Evolutionary conservation across 2,329 filamentous ascomycete species (phyloP).

Genomic region (Elsinoe arachidis): DNA sequence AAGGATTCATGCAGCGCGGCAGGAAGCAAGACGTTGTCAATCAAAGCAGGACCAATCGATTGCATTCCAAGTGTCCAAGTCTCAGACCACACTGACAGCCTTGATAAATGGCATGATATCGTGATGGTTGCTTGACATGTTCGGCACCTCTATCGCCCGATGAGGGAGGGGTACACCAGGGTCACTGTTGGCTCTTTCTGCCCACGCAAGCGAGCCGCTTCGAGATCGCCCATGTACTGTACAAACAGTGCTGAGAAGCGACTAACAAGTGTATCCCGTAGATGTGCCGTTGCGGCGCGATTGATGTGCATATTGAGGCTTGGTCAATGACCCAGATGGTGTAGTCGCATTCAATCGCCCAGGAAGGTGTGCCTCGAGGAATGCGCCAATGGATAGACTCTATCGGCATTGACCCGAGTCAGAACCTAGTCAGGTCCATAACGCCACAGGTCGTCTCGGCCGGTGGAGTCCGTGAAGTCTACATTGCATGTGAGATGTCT

Average conservation of each 20-base stretch:
- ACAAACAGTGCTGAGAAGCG: too few species aligned
- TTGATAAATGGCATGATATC: neutral
- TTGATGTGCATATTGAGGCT: conserved; percentile 1
- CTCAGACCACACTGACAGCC: neutral
- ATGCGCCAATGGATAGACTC: neutral
- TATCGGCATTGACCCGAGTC: neutral
- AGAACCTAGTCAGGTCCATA: neutral
- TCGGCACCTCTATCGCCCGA: neutral
- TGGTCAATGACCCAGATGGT: neutral
- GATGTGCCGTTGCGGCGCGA: conserved; percentile 8
- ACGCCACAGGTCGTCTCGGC: conserved; percentile 9
- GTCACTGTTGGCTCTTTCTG: neutral
- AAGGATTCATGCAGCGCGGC: neutral
- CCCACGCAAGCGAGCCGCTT: neutral
- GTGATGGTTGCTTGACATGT: neutral
- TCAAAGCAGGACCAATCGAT: too few species aligned
- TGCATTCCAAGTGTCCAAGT: neutral
- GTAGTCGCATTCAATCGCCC: neutral
- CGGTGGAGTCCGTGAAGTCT: neutral
- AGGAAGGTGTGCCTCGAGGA: neutral
- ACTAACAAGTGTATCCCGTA: neutral
- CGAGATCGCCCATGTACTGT: too few species aligned
- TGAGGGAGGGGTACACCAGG: neutral
- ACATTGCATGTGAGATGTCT: conserved; percentile 10
- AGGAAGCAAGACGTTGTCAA: too few species aligned